Evolutionary conservation across 345 rosid genomes (phyloP).

Genomic region (Lenwebbia sp.): DNA sequence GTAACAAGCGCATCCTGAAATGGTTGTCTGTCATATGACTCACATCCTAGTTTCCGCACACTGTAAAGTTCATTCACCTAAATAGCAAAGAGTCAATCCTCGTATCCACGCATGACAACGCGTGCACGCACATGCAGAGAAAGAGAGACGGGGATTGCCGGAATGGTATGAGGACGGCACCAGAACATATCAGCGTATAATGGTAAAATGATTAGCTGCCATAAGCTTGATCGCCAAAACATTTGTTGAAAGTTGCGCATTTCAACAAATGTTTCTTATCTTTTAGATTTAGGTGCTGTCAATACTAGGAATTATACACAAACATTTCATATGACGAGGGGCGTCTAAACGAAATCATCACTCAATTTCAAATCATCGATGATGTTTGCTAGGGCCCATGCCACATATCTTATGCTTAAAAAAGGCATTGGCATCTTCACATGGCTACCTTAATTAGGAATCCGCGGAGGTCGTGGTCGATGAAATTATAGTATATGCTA

Average conservation of each 20-base stretch:
- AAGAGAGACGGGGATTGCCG: no score
- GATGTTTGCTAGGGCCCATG: not conserved
- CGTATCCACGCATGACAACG: no score
- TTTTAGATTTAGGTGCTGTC: not conserved
- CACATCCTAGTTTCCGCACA: not conserved
- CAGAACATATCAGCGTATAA: no score
- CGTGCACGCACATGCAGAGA: no score
- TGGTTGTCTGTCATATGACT: not conserved
- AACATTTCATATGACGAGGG: not conserved
- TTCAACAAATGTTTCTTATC: not conserved
- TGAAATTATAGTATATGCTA: not conserved
- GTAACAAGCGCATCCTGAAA: not conserved
- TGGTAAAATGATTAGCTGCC: no score
- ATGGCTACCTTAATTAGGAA: no score
- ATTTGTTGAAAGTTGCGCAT: not conserved
- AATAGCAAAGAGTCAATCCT: no score
- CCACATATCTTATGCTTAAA: not conserved
- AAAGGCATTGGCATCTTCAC: not conserved
- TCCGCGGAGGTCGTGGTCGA: no score
- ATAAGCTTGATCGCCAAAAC: no score
- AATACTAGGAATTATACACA: no score
- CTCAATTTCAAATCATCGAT: not conserved
- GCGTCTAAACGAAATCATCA: not conserved
- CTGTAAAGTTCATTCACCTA: no score
- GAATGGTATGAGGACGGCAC: no score